Conservation (phyloP, 371 early-diverging fungal species). For the Apophysomyces sp. region DNA sequence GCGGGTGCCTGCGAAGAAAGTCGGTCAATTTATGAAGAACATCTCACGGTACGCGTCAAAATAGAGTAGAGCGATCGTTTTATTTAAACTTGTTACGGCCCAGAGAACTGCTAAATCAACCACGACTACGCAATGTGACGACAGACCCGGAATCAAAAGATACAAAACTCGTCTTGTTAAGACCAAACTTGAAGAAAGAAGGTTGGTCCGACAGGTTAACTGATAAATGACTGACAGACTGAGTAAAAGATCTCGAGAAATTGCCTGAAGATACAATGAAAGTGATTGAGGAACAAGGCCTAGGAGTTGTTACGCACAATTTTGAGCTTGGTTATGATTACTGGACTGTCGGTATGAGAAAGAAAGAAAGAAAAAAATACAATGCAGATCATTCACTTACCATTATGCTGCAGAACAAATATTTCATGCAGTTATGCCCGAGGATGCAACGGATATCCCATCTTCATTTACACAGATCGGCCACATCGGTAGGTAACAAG, state of each 20-base stretch:
- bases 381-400: neutral
- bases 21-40: conserved; percentile 53
- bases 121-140: conserved; percentile 71
- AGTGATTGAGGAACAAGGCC: conserved; percentile 48
- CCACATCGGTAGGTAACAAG: conserved; percentile 76
- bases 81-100: neutral
- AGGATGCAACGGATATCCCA: conserved; percentile 74
- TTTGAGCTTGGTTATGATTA: conserved; percentile 71
- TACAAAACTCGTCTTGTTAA: conserved; percentile 64
- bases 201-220: conserved; percentile 11
- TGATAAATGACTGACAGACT: neutral
- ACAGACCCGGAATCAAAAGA: conserved; percentile 55
- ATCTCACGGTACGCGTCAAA: conserved; percentile 40
- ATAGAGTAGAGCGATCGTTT: neutral
- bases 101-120: conserved; percentile 70
- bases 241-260: conserved; percentile 21
- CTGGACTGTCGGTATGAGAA: conserved; percentile 71
- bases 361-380: neutral
- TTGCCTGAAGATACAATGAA: conserved; percentile 46
- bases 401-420: conserved; percentile 70
- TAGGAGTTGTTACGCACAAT: conserved; percentile 49
- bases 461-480: conserved; percentile 93
- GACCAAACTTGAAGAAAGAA: conserved; percentile 37
- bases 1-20: conserved; percentile 64
- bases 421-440: conserved; percentile 88